Percentiles rank a stretch among this genome's conserved stretches.
Evolutionary conservation across 192 early-diverging fungal species (phyloP).

Genomic region (Gonapodya prolifera): DNA sequence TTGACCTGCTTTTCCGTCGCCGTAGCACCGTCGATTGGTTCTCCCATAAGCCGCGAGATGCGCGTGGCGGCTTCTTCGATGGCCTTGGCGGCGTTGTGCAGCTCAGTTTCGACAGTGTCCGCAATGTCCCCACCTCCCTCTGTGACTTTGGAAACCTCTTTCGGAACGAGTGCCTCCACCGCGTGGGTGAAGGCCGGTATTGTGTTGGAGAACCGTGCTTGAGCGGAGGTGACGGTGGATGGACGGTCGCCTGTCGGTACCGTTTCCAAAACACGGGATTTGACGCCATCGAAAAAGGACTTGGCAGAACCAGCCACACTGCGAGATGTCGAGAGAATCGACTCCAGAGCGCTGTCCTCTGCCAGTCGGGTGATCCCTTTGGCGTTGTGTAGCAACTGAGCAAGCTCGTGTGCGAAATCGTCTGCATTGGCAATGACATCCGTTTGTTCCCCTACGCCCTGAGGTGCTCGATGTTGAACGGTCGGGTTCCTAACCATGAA

Average conservation of each 20-base stretch:
- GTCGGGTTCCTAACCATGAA: too few relatives aligned
- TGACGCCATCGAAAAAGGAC: slow-evolving; percentile 77
- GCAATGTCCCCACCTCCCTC: slow-evolving; percentile 62
- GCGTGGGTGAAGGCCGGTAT: slow-evolving; percentile 47
- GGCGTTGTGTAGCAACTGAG: slow-evolving; percentile 70
- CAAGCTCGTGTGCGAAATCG: slow-evolving; percentile 64
- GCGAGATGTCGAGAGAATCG: slow-evolving; percentile 55
- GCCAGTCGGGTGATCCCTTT: slow-evolving; percentile 82
- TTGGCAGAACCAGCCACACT: slow-evolving; percentile 48
- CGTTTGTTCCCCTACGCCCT: slow-evolving; percentile 70
- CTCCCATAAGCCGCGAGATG: slow-evolving; percentile 65
- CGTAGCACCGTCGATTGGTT: slow-evolving; percentile 57
- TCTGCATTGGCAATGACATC: slow-evolving; percentile 70
- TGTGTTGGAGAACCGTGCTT: slow-evolving; percentile 39
- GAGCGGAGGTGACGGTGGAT: slow-evolving; percentile 53
- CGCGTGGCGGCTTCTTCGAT: slow-evolving; percentile 82
- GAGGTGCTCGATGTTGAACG: too few relatives aligned
- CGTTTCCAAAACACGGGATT: slow-evolving; percentile 32
- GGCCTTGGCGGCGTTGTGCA: slow-evolving; percentile 79
- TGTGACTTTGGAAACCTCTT: slow-evolving; percentile 39
- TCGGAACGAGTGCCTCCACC: slow-evolving; percentile 61
- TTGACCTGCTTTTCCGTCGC: slow-evolving; percentile 80
- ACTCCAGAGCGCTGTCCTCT: slow-evolving; percentile 61
- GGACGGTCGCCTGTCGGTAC: slow-evolving; percentile 45
- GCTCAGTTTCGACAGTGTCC: slow-evolving; percentile 84